A percentile compares a stretch with the other conserved stretches of the same genome.
Conservation (phyloP, 345 rosid species). For the Ailanthus altissimus region DNA sequence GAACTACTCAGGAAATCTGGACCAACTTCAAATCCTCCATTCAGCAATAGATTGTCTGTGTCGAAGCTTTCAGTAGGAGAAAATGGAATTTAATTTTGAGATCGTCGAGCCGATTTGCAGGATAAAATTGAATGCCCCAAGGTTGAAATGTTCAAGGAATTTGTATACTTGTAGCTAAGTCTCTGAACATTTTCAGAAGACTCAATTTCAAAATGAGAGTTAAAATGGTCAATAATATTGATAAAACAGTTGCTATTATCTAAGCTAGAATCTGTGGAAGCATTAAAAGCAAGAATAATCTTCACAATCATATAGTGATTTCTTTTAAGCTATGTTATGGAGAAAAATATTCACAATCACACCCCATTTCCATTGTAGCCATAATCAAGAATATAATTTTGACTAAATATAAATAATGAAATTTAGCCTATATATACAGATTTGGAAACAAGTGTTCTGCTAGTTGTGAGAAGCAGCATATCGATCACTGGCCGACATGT, state of each 20-base stretch:
- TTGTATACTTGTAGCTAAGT: not conserved
- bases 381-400: not conserved
- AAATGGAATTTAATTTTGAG: not conserved
- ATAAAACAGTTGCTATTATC: not conserved
- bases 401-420: not conserved
- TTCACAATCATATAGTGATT: not conserved
- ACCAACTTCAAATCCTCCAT: constrained; percentile 67
- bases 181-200: not conserved
- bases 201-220: not conserved
- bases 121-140: not conserved
- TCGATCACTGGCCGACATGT: constrained; percentile 64
- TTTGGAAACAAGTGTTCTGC: constrained; percentile 21
- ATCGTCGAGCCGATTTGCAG: not conserved
- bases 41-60: constrained; percentile 47
- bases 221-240: not conserved
- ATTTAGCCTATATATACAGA: not conserved
- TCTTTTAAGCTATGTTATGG: no score
- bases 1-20: constrained; percentile 52
- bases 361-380: not conserved
- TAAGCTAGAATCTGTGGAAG: not conserved
- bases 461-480: constrained; percentile 41
- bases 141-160: not conserved
- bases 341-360: not conserved
- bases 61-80: not conserved
- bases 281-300: not conserved